Conservation (phyloP, 768 basidiomycete species). For the Kwoniella shandongensis region DNA sequence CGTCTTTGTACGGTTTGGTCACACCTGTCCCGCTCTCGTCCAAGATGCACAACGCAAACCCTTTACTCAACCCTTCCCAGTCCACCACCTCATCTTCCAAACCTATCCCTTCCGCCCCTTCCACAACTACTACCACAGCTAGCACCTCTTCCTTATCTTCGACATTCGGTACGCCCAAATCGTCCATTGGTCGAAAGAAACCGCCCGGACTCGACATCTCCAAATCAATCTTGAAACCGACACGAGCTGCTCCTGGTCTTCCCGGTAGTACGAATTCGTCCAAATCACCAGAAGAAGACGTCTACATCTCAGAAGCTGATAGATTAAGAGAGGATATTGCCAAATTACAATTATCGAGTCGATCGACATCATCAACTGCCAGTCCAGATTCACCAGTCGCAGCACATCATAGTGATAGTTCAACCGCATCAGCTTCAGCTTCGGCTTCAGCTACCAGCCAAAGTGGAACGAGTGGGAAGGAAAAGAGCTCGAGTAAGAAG, state of each 20-base stretch:
- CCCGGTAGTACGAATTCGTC: conserved; percentile 25
- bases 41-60: background rate
- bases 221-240: conserved; percentile 42
- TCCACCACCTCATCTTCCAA: conserved; percentile 13
- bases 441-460: conserved; percentile 19
- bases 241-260: conserved; percentile 40
- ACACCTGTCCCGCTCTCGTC: no score
- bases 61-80: background rate
- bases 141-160: conserved; percentile 13
- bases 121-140: background rate
- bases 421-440: conserved; percentile 20
- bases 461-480: conserved; percentile 16
- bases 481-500: conserved; percentile 29
- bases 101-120: conserved; percentile 23
- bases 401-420: conserved; percentile 15
- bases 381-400: conserved; percentile 10
- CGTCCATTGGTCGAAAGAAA: conserved; percentile 48
- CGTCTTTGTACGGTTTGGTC: no score
- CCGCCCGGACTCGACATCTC: conserved; percentile 51
- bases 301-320: conserved; percentile 32
- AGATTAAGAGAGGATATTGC: conserved; percentile 40
- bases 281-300: conserved; percentile 4
- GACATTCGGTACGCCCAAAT: conserved; percentile 34
- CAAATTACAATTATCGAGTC: conserved; percentile 37
- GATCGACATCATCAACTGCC: conserved; percentile 24